Base-by-base conservation (phyloP, 2,329 filamentous ascomycete species). In the Aspergillus ochraceoroseus region DNA sequence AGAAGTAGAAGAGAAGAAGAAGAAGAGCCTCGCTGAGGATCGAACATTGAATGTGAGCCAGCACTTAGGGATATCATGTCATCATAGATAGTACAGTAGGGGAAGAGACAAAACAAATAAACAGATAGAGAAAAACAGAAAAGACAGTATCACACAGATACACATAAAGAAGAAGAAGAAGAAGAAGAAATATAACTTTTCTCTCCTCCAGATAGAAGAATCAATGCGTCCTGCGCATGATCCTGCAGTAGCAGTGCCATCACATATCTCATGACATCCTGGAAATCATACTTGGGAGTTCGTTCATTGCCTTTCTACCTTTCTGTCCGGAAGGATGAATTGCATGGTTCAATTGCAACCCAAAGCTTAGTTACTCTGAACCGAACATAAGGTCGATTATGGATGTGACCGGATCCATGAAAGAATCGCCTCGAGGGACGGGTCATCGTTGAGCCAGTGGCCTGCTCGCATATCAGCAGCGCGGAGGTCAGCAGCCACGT, bases 371-470 rank as follows among this genome's bases (percentile, higher is more conserved):
- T n/a, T n/a, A n/a, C n/a, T n/a, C n/a, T n/a, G n/a, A n/a, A n/a
- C n/a, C n/a, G n/a, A n/a, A n/a, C n/a, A 22, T 22, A 22, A 32
- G 5, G 20, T 22, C 20, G 8, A 22, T 22, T 14, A 63, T 43
- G 57, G 57, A 42, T 66, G 64, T 20, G 61, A 57, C 31, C 57
- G 59, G 29, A 71, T 66, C 66, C 68, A 72, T 22, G 56, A 54
- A 15, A 65, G 67, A 32, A 79, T 76, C 13, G 66, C 65, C 11
- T 67, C 64, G 42, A 81, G 62, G 5, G 73, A 67, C 3, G 79
- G 79, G 53, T 82, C 79, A 46, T 82, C 79, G 25, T 65, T 63
- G 30, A 80, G 64, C 77, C 78, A 82, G 62, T 80, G 78, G 26
- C 75, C 74, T 48, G 76, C 74, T 28, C 72, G 64, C 29, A 65